Base-by-base conservation (phyloP, 2,329 filamentous ascomycete genomes). In the Phyllosticta citrichinensis region DNA sequence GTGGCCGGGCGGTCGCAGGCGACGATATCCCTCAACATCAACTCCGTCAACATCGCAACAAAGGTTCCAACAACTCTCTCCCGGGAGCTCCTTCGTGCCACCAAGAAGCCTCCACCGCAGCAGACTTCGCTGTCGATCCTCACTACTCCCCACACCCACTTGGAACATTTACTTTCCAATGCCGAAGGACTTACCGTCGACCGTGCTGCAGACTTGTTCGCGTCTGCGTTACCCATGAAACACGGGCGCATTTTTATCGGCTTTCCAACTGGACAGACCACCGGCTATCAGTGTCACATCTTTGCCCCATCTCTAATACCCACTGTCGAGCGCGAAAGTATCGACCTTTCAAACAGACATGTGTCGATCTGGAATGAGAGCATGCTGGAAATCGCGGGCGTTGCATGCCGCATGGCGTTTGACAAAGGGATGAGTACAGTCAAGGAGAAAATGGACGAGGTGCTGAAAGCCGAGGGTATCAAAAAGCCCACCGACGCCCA, bases 221-320 rank as follows among this genome's bases (percentile, higher is more conserved):
- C 88, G 1, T 94, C 92, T 1, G 92, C 99, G 0, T 76, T 97
- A 5, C 94, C 94, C 2, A 91, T 84, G 62, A 95, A 91, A 72
- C 89, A 89, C 67, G 94, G 94, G 6, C 87, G 90, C 58, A 89
- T 99, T 60, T 99, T 97, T 69, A 99, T 99, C 69, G 94, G 94
- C 0, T 99, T 99, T 70, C 93, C 94, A 2, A 99, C 94, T 1
- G 92, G 93, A 66, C 94, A 99, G 76, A 99, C 94, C 0, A 99
- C 95, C 0, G 94, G 93, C 60, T 86, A 93, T 27, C 89, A 93
- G 17, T 88, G 95, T 71, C 94, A 99, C 73, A 88, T 99, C 30
- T 97, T 93, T 12, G 94, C 94, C 0, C 94, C 92, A 1, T 97
- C 93, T 0, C 87, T 99, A 14, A 99, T 99, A 62, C 94, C 94